Conservation (phyloP, 176 grass and related monocot species). For the Oryza longistaminata region DNA sequence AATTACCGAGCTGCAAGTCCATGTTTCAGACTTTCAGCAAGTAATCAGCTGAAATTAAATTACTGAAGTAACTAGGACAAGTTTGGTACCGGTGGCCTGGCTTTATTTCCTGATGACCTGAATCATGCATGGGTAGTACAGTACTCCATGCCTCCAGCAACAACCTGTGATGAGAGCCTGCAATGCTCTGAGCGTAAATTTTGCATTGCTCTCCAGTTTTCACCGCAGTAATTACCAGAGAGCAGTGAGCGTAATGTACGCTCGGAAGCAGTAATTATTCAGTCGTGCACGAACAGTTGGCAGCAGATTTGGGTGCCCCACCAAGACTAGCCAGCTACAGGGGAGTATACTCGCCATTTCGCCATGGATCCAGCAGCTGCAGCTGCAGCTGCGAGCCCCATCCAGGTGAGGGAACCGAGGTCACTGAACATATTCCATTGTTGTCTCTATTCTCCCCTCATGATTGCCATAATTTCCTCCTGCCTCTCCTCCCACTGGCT, state of each 20-base stretch:
- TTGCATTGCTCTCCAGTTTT: background rate
- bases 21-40: too few species aligned
- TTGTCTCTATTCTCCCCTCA: slow-evolving; percentile 30
- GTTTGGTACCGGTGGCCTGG: background rate
- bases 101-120: background rate
- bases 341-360: background rate
- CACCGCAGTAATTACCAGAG: background rate
- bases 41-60: too few species aligned
- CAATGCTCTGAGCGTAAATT: background rate
- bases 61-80: too few species aligned
- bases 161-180: background rate
- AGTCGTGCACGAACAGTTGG: slow-evolving; percentile 23
- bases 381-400: background rate
- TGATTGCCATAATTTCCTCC: slow-evolving; percentile 21
- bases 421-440: slow-evolving; percentile 13
- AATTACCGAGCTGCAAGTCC: too few species aligned
- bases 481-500: background rate
- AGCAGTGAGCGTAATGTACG: background rate
- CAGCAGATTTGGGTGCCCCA: slow-evolving; percentile 15
- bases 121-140: background rate
- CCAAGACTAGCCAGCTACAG: background rate
- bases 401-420: slow-evolving; percentile 19
- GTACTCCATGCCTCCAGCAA: too few species aligned
- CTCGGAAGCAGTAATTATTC: slow-evolving; percentile 7
- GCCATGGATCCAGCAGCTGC: background rate